A percentile compares a stretch with the other conserved stretches of the same genome.
Evolutionary conservation across 768 basidiomycete species (phyloP).

Genomic region (Serendipita sp.): DNA sequence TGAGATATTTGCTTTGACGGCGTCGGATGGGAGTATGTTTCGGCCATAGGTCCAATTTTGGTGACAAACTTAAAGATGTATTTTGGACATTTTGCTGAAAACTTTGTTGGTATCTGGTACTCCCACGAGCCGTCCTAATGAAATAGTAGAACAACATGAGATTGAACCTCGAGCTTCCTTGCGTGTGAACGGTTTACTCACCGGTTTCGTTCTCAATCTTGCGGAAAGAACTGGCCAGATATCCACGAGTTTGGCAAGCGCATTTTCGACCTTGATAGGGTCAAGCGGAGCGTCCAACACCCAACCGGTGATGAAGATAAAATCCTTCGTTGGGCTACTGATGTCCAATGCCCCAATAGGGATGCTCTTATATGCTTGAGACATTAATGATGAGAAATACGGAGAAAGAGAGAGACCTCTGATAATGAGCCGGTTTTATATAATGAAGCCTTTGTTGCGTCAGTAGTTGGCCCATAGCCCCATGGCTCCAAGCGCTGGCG

Average conservation of each 20-base stretch:
- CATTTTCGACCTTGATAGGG: conserved; percentile 5
- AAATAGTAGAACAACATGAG: background rate
- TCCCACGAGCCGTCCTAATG: conserved; percentile 6
- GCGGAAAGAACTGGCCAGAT: conserved; percentile 10
- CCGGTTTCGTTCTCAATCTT: background rate
- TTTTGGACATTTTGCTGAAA: background rate
- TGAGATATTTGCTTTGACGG: no score
- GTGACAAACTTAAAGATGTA: conserved; percentile 5
- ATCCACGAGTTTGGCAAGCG: conserved; percentile 3
- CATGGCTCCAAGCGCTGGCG: no score
- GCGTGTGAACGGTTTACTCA: no score
- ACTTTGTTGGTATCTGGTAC: conserved; percentile 6
- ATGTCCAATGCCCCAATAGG: no score
- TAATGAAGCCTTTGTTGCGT: no score
- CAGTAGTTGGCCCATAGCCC: no score
- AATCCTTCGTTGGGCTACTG: conserved; percentile 4
- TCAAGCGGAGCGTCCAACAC: conserved; percentile 7
- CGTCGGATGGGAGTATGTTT: background rate
- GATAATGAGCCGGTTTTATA: no score
- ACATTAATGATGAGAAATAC: no score
- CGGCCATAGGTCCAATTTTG: conserved; percentile 1
- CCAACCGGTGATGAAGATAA: conserved; percentile 9
- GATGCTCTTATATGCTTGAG: no score
- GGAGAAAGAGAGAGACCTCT: no score
- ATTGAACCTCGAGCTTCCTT: background rate